phyloP scores from a whole-genome alignment of 306 rosid genomes.

The Hippophae rhamnoides region DNA sequence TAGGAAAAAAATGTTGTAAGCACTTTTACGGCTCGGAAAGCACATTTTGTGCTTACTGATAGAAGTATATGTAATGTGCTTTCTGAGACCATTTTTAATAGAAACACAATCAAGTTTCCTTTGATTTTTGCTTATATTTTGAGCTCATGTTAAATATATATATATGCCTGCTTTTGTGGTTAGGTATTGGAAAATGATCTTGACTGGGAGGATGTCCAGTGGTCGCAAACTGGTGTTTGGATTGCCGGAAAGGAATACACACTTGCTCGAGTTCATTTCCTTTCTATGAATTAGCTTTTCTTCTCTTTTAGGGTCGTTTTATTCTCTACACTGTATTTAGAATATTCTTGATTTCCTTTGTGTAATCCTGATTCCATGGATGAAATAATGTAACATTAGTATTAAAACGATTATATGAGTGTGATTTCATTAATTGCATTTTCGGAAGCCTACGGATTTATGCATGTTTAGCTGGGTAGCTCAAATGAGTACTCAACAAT shows the following conservation, averaged over 20 bases:
- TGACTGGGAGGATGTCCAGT: constrained; percentile 97
- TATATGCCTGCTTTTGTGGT: not conserved
- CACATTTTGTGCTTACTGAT: too few relatives aligned
- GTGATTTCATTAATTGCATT: not conserved
- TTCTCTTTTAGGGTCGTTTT: not conserved
- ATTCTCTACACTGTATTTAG: not conserved
- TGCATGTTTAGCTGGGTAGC: too few relatives aligned
- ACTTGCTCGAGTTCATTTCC: constrained; percentile 92
- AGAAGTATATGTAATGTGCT: too few relatives aligned
- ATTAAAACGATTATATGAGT: not conserved
- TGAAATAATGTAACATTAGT: not conserved
- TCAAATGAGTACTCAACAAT: too few relatives aligned
- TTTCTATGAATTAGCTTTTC: constrained; percentile 47
- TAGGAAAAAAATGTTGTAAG: too few relatives aligned
- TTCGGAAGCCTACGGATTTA: not conserved
- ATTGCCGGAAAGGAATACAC: constrained; percentile 78
- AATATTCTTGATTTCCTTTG: not conserved
- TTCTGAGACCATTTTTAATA: too few relatives aligned
- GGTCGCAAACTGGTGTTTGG: constrained; percentile 99
- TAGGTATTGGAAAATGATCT: constrained; percentile 85
- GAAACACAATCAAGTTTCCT: not conserved
- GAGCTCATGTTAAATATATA: not conserved
- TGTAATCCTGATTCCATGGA: not conserved
- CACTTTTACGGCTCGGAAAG: too few relatives aligned
- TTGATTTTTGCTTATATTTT: not conserved